Conservation (phyloP, 1,139 yeast genomes). For the Taphrina flavorubra region DNA sequence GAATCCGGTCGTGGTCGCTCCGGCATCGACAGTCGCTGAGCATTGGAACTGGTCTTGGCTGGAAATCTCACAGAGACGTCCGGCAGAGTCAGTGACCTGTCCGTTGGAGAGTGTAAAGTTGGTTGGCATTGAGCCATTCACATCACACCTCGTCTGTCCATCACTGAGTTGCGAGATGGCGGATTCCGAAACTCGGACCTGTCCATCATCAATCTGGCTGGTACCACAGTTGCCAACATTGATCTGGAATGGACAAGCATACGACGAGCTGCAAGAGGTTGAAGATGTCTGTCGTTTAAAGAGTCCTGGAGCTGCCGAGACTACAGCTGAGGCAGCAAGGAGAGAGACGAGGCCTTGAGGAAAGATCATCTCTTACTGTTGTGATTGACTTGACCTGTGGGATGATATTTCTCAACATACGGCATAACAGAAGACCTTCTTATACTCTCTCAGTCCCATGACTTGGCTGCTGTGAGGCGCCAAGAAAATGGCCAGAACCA, state of each 20-base stretch:
- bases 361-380: constrained; percentile 2
- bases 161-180: constrained; percentile 30
- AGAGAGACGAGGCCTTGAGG: constrained; percentile 2
- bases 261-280: constrained; percentile 6
- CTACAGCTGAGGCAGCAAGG: constrained; percentile 17
- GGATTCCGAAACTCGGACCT: constrained; percentile 9
- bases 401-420: neutral
- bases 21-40: constrained; percentile 6
- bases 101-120: constrained; percentile 33
- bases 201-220: constrained; percentile 26
- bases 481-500: constrained; percentile 7
- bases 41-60: constrained; percentile 34
- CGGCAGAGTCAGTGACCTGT: constrained; percentile 31
- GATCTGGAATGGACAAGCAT: constrained; percentile 24
- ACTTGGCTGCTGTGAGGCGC: constrained; percentile 13
- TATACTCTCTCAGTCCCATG: constrained; percentile 9
- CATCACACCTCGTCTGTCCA: constrained; percentile 33
- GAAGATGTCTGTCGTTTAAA: constrained; percentile 9
- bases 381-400: too few relatives aligned
- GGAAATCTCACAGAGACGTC: constrained; percentile 36
- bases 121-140: constrained; percentile 9
- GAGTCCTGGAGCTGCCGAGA: constrained; percentile 11
- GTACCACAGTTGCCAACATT: constrained; percentile 16
- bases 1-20: constrained; percentile 29
- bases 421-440: constrained; percentile 10